Evolutionary conservation across 2,329 filamentous ascomycete genomes (phyloP).

Genomic region (Balansia obtecta): DNA sequence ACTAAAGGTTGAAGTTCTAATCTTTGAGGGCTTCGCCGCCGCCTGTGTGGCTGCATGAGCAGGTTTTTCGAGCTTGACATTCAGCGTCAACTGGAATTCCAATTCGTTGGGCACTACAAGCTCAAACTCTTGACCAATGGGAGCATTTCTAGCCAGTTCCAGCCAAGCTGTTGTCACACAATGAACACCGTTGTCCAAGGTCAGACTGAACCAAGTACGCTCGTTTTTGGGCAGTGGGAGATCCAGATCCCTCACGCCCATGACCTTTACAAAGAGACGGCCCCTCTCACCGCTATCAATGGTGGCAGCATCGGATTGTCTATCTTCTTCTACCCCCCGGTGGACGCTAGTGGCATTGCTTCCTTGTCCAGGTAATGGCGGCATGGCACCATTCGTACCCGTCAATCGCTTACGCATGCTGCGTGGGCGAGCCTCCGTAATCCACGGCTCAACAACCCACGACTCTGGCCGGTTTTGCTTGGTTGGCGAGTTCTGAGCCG

Average conservation of each 20-base stretch:
- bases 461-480: slow-evolving; percentile 77
- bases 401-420: slow-evolving; percentile 42
- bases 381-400: slow-evolving; percentile 46
- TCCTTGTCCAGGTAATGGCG: slow-evolving; percentile 77
- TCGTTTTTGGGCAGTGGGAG: slow-evolving; percentile 84
- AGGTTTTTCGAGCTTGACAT: slow-evolving; percentile 84
- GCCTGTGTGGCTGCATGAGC: slow-evolving; percentile 45
- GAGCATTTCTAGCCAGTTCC: slow-evolving; percentile 80
- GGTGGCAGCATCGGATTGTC: slow-evolving; percentile 39
- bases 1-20: slow-evolving; percentile 81
- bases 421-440: slow-evolving; percentile 59
- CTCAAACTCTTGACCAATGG: slow-evolving; percentile 96
- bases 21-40: slow-evolving; percentile 45
- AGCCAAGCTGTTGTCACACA: slow-evolving; percentile 96
- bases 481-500: slow-evolving; percentile 54
- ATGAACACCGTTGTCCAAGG: slow-evolving; percentile 94
- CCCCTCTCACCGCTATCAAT: slow-evolving; percentile 81
- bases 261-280: slow-evolving; percentile 93
- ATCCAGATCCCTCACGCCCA: slow-evolving; percentile 92
- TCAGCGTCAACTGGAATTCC: slow-evolving; percentile 96
- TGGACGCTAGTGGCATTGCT: slow-evolving; percentile 61
- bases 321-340: slow-evolving; percentile 58
- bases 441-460: slow-evolving; percentile 97
- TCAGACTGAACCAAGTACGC: slow-evolving; percentile 87
- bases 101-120: slow-evolving; percentile 92